These are phyloP conservation scores for Candida tallmaniae DNA, from an alignment of 805 yeast species.

Conservation along the genomic window DNA sequence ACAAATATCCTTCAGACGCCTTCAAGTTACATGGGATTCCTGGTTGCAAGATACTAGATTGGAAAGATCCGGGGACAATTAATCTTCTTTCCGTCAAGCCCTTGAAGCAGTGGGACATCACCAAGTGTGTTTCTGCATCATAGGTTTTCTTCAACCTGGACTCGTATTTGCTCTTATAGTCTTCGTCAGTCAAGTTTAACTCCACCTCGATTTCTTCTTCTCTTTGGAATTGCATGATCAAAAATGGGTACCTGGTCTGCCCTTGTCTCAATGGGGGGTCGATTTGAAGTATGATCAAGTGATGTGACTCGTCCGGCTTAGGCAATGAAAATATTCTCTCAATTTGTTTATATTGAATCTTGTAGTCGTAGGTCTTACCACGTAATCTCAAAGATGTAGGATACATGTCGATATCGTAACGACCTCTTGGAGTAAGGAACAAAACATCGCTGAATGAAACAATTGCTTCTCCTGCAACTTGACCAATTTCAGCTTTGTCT, in stretches of 20 bases:
- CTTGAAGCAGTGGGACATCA: slow-evolving; percentile 79
- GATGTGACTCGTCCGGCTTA: slow-evolving; percentile 89
- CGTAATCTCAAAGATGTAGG: slow-evolving; percentile 81
- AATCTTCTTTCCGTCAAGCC: slow-evolving; percentile 88
- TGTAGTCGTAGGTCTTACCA: slow-evolving; percentile 97
- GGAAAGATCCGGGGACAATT: slow-evolving; percentile 78
- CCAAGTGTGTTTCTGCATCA: slow-evolving; percentile 82
- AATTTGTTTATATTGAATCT: slow-evolving; percentile 83
- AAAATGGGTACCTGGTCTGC: slow-evolving; percentile 91
- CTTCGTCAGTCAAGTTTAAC: slow-evolving; percentile 78
- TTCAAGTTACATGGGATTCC: slow-evolving; percentile 90
- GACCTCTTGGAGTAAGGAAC: slow-evolving; percentile 96
- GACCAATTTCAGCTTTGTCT: slow-evolving; percentile 92
- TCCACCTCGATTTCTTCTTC: slow-evolving; percentile 93
- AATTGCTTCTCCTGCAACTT: slow-evolving; percentile 89
- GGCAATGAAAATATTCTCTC: slow-evolving; percentile 91
- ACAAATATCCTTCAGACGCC: slow-evolving; percentile 92
- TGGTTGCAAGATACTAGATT: slow-evolving; percentile 71
- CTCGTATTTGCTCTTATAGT: slow-evolving; percentile 69
- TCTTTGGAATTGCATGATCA: slow-evolving; percentile 81
- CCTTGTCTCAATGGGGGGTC: slow-evolving; percentile 99
- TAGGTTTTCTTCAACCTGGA: slow-evolving; percentile 70
- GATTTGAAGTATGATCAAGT: slow-evolving; percentile 80
- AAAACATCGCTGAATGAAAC: slow-evolving; percentile 88
- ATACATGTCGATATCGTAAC: slow-evolving; percentile 95